Conservation (phyloP, 2,329 filamentous ascomycete species). For the Sclerotinia sclerotiorum region DNA sequence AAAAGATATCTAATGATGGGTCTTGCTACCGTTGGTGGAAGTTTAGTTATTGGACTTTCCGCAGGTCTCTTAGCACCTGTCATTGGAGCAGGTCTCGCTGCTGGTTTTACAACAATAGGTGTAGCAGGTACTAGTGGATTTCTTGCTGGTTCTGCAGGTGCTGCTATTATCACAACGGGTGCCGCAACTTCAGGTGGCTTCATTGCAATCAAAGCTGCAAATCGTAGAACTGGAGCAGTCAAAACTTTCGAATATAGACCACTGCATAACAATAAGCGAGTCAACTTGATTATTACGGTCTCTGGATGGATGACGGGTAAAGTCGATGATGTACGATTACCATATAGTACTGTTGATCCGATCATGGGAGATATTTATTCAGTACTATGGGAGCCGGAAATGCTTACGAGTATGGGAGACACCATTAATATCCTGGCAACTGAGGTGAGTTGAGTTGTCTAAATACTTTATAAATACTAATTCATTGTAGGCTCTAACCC, state of each 20-base stretch:
- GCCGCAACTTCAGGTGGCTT: constrained; percentile 83
- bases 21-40: constrained; percentile 90
- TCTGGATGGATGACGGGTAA: constrained; percentile 99
- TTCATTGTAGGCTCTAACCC: constrained; percentile 74
- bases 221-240: constrained; percentile 84
- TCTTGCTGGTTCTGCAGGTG: constrained; percentile 85
- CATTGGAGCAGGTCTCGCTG: constrained; percentile 89
- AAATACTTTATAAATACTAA: constrained; percentile 31
- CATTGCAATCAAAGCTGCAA: constrained; percentile 82
- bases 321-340: constrained; percentile 91
- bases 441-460: constrained; percentile 60
- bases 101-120: constrained; percentile 92
- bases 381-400: constrained; percentile 95
- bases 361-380: constrained; percentile 99
- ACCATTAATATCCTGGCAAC: constrained; percentile 98
- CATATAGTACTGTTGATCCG: constrained; percentile 93
- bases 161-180: constrained; percentile 88
- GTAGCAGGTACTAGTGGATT: constrained; percentile 87
- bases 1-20: constrained; percentile 93
- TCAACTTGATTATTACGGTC: constrained; percentile 92
- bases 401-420: constrained; percentile 96
- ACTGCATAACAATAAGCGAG: constrained; percentile 94
- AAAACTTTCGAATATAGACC: constrained; percentile 97
- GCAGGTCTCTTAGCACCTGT: constrained; percentile 89
- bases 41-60: constrained; percentile 91